These are phyloP conservation scores for Nemania sp. DNA, from an alignment of 2,329 filamentous ascomycete genomes.

Conservation along the genomic window DNA sequence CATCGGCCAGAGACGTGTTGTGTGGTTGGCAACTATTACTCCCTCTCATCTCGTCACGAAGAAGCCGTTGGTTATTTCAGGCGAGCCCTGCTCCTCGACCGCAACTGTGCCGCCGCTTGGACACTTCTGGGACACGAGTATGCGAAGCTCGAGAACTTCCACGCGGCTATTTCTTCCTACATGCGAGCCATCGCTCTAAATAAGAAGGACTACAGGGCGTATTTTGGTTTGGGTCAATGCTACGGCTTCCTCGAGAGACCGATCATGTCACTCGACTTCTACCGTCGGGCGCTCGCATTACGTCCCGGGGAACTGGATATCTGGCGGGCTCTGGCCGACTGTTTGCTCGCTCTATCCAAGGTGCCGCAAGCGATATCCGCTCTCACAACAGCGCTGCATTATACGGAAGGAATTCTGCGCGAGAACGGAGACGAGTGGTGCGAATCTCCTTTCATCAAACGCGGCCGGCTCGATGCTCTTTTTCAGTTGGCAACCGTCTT, in stretches of 20 bases:
- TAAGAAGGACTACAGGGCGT: slow-evolving; percentile 4
- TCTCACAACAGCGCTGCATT: background rate
- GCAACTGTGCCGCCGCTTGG: slow-evolving; percentile 5
- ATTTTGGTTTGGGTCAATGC: background rate
- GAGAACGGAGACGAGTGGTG: too few species aligned
- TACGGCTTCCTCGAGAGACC: background rate
- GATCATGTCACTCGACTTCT: background rate
- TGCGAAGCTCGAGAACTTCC: slow-evolving; percentile 2
- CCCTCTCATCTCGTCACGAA: background rate
- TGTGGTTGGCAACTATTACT: slow-evolving; percentile 8
- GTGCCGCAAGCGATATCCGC: background rate
- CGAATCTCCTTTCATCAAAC: too few species aligned
- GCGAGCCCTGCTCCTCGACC: slow-evolving; percentile 1
- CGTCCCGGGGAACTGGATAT: slow-evolving; percentile 1
- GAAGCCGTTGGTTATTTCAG: background rate
- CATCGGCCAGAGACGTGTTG: slow-evolving; percentile 12
- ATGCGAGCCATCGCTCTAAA: background rate
- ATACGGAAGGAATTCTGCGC: background rate
- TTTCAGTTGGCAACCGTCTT: too few species aligned
- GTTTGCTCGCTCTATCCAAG: background rate
- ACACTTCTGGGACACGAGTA: slow-evolving; percentile 14
- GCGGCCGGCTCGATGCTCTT: too few species aligned
- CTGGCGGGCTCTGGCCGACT: background rate
- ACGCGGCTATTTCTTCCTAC: slow-evolving; percentile 5
- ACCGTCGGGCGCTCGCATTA: background rate